Percentiles rank a stretch among this genome's conserved stretches.
These are phyloP conservation scores for Oryza punctata DNA, from an alignment of 176 grass and related monocot genomes.

Conservation along the genomic window DNA sequence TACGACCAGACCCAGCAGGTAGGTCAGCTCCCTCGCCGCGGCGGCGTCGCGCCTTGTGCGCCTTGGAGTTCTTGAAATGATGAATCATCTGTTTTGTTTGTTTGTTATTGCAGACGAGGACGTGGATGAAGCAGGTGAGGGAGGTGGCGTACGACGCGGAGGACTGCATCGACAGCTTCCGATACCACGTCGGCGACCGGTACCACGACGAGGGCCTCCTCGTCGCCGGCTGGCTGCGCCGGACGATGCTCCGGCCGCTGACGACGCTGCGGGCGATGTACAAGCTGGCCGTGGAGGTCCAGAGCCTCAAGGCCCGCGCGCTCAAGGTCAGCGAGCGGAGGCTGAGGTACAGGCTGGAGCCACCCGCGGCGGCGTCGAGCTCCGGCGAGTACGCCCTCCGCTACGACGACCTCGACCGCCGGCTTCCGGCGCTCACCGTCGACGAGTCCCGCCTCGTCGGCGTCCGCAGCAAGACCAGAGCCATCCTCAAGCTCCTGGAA, in stretches of 20 bases:
- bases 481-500: not conserved
- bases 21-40: too few species aligned
- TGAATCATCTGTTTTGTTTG: too few species aligned
- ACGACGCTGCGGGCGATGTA: not conserved
- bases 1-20: too few species aligned
- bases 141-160: not conserved
- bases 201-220: not conserved
- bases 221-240: not conserved
- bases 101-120: not conserved
- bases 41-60: too few species aligned
- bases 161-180: not conserved
- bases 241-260: not conserved
- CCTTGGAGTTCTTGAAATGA: not conserved
- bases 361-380: too few species aligned
- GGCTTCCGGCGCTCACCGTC: not conserved
- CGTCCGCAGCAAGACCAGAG: not conserved
- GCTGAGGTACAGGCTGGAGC: not conserved
- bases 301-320: not conserved
- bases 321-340: not conserved
- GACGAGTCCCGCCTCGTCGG: not conserved
- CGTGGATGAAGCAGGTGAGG: not conserved
- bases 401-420: not conserved
- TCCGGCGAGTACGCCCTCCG: too few species aligned
- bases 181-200: not conserved
- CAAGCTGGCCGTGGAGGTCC: not conserved